phyloP scores from a whole-genome alignment of 495 filamentous ascomycete genomes.

The Penicillium argentinense region DNA sequence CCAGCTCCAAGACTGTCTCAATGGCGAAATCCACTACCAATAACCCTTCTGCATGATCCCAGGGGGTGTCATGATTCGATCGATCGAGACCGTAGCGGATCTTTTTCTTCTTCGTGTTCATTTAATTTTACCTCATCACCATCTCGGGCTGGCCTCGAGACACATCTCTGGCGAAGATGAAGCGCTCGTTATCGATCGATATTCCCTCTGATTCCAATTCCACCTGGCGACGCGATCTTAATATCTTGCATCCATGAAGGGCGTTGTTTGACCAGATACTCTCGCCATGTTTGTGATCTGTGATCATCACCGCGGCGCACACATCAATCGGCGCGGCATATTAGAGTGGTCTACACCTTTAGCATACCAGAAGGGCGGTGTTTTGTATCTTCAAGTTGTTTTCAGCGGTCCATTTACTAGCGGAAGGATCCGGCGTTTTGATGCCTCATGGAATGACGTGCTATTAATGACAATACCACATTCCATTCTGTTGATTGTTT shows the following conservation, averaged over 20 bases:
- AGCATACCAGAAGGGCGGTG: conserved; percentile 19
- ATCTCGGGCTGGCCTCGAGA: conserved; percentile 29
- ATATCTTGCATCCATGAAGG: conserved; percentile 16
- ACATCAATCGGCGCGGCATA: conserved; percentile 16
- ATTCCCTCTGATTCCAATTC: neutral
- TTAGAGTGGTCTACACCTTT: conserved; percentile 18
- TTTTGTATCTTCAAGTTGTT: conserved; percentile 26
- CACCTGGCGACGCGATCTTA: conserved; percentile 8
- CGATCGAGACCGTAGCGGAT: neutral
- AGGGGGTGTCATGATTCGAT: neutral
- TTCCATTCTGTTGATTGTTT: conserved; percentile 6
- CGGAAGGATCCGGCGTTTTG: conserved; percentile 23
- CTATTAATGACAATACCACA: conserved; percentile 15
- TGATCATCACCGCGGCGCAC: neutral
- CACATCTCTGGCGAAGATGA: too few relatives aligned
- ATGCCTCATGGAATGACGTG: conserved; percentile 18
- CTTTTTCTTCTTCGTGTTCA: neutral
- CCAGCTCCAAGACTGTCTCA: conserved; percentile 6
- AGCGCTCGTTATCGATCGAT: too few relatives aligned
- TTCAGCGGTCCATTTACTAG: conserved; percentile 25
- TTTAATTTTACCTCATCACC: neutral
- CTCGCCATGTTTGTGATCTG: conserved; percentile 11
- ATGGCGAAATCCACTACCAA: conserved; percentile 9
- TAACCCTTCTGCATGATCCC: conserved; percentile 12
- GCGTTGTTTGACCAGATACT: conserved; percentile 9